Percentiles rank a stretch among this genome's conserved stretches.
Conservation (phyloP, 441 rosid genomes). For the Mallotus repandus region DNA sequence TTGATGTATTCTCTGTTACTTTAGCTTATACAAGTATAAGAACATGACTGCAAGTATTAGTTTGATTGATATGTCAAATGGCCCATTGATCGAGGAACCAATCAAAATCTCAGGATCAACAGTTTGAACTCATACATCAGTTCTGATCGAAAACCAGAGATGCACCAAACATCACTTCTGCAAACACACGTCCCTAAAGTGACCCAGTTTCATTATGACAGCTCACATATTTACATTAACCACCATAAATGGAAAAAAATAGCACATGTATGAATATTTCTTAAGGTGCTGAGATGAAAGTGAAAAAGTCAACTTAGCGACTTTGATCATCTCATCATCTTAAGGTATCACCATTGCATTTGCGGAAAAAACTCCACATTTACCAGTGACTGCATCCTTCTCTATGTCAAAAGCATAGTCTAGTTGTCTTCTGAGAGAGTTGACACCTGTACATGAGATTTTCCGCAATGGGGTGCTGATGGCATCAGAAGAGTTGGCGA, state of each 20-base stretch:
- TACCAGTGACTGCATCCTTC: background rate
- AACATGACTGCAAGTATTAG: too few species aligned
- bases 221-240: background rate
- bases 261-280: background rate
- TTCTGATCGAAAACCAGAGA: background rate
- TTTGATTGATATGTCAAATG: background rate
- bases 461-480: background rate
- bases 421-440: constrained; percentile 20
- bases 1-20: too few species aligned
- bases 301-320: background rate
- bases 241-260: background rate
- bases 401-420: constrained; percentile 19
- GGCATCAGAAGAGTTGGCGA: background rate
- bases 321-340: background rate
- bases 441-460: constrained; percentile 5
- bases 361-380: background rate
- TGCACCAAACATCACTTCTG: background rate
- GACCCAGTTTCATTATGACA: background rate
- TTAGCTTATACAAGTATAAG: too few species aligned
- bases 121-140: background rate
- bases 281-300: background rate
- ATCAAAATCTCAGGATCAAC: background rate
- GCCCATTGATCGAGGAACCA: background rate
- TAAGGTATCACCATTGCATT: background rate
- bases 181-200: background rate